These are phyloP conservation scores for Eucalyptus coolabah DNA, from an alignment of 345 rosid genomes.

Conservation along the genomic window DNA sequence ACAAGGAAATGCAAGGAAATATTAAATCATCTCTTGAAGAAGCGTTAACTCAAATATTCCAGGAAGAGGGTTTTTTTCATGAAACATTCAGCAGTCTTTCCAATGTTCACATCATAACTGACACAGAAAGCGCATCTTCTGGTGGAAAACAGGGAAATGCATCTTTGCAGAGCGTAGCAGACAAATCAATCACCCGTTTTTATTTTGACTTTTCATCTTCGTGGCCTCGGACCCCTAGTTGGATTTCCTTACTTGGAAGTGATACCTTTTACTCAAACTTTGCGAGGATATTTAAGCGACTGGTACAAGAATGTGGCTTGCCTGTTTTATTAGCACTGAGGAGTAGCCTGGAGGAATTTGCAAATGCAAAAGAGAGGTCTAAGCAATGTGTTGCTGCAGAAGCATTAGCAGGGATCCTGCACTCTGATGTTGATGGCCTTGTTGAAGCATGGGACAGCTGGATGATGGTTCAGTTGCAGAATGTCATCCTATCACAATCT, in stretches of 20 bases:
- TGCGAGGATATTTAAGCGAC: slow-evolving; percentile 91
- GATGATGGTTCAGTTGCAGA: slow-evolving; percentile 81
- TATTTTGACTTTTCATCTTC: slow-evolving; percentile 94
- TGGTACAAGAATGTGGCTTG: slow-evolving; percentile 91
- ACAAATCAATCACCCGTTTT: slow-evolving; percentile 91
- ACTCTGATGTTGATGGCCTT: slow-evolving; percentile 85
- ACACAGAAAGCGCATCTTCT: slow-evolving; percentile 60
- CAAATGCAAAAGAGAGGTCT: slow-evolving; percentile 82
- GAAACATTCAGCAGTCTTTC: slow-evolving; percentile 92
- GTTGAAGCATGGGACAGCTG: slow-evolving; percentile 80
- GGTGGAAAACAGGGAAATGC: slow-evolving; percentile 76
- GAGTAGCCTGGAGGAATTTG: slow-evolving; percentile 72
- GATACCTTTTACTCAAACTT: slow-evolving; percentile 86
- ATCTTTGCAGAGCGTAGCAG: slow-evolving; percentile 81
- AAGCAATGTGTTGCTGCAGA: slow-evolving; percentile 99
- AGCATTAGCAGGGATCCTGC: slow-evolving; percentile 89
- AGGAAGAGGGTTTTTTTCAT: slow-evolving; percentile 82
- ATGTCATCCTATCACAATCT: slow-evolving; percentile 67
- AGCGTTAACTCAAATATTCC: slow-evolving; percentile 69
- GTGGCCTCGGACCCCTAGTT: slow-evolving; percentile 99
- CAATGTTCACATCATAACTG: slow-evolving; percentile 83
- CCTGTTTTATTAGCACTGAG: slow-evolving; percentile 62
- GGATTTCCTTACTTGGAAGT: slow-evolving; percentile 89
- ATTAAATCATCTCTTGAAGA: slow-evolving; percentile 64
- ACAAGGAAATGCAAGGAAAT: slow-evolving; percentile 21